These are phyloP conservation scores for Verticillium zaregamsianum DNA, from an alignment of 2,329 filamentous ascomycete genomes.

Conservation along the genomic window DNA sequence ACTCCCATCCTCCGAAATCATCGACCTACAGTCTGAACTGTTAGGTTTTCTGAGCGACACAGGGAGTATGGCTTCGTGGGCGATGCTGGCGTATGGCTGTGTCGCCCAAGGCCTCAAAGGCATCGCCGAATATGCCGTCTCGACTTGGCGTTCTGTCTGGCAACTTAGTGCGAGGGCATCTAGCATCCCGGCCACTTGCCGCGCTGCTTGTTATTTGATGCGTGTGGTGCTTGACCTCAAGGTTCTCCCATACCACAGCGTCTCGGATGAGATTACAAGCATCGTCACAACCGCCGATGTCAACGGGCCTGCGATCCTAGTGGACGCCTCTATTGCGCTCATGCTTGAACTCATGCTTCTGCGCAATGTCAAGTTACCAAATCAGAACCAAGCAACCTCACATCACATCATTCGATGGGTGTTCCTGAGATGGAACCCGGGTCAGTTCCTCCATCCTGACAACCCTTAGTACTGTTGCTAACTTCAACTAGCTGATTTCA, in stretches of 20 bases:
- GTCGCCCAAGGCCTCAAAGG: neutral
- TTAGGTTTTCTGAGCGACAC: constrained; percentile 62
- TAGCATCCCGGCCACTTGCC: constrained; percentile 65
- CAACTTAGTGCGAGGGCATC: constrained; percentile 67
- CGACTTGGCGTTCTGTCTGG: constrained; percentile 70
- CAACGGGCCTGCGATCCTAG: constrained; percentile 72
- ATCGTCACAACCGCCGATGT: constrained; percentile 75
- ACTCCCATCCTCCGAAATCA: constrained; percentile 46
- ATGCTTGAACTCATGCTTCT: constrained; percentile 67
- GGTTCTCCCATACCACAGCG: constrained; percentile 62
- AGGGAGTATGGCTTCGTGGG: constrained; percentile 67
- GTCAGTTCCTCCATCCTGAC: neutral
- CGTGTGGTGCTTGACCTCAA: constrained; percentile 60
- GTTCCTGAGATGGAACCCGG: constrained; percentile 73
- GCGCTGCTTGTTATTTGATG: constrained; percentile 73
- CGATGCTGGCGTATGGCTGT: constrained; percentile 56
- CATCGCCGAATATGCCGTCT: neutral
- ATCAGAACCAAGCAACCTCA: constrained; percentile 61
- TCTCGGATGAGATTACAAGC: constrained; percentile 66
- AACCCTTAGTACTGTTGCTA: neutral
- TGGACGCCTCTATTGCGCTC: constrained; percentile 73
- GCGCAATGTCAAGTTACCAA: constrained; percentile 64
- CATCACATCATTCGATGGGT: constrained; percentile 78
- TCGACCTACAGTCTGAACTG: constrained; percentile 54
- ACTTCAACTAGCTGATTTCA: constrained; percentile 47